Conservation (phyloP, 768 basidiomycete genomes). For the Naganishia randhawae region DNA sequence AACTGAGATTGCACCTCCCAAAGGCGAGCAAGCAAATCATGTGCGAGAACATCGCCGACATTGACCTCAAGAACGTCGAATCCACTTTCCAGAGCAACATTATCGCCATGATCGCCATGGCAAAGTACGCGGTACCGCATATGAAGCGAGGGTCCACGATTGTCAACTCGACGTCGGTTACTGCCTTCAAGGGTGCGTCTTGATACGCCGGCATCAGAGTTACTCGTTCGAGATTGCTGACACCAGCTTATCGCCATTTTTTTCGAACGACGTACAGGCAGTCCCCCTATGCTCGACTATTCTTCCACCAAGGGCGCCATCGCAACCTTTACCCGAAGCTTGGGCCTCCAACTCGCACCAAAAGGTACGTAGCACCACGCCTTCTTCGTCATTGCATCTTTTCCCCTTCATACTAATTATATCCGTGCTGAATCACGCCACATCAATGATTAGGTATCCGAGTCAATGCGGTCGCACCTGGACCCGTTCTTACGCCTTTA, state of each 20-base stretch:
- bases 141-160: conserved; percentile 59
- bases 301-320: conserved; percentile 64
- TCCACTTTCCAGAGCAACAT: conserved; percentile 62
- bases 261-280: conserved; percentile 29
- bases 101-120: conserved; percentile 60
- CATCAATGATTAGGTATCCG: conserved; percentile 53
- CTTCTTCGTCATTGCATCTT: not conserved
- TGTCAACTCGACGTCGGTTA: conserved; percentile 64
- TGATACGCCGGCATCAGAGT: conserved; percentile 30
- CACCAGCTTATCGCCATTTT: not conserved
- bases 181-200: conserved; percentile 53
- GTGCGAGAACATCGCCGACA: conserved; percentile 55
- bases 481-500: conserved; percentile 55
- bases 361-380: conserved; percentile 46
- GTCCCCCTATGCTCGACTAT: conserved; percentile 55
- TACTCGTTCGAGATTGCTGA: not conserved
- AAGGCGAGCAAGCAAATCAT: conserved; percentile 56
- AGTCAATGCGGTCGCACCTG: conserved; percentile 56
- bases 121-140: conserved; percentile 61
- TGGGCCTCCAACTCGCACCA: conserved; percentile 58
- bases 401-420: not conserved
- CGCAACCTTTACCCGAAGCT: conserved; percentile 58
- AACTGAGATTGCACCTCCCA: not conserved
- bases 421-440: not conserved
- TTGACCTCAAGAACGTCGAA: conserved; percentile 58